phyloP scores from a whole-genome alignment of 176 grass and related monocot genomes.

The Musa itinerans region DNA sequence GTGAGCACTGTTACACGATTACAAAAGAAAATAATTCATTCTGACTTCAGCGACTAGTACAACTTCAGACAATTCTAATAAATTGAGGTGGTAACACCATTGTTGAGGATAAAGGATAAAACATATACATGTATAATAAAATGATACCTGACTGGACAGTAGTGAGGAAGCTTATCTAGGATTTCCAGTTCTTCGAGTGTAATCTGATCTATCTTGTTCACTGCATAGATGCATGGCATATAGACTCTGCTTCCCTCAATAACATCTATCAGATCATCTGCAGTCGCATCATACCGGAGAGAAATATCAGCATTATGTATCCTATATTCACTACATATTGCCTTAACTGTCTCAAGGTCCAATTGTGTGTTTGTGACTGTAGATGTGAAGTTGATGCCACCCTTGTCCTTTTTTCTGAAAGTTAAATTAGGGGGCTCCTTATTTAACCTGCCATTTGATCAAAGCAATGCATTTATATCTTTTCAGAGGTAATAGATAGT shows the following conservation, averaged over 20 bases:
- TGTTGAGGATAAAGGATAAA: constrained; percentile 11
- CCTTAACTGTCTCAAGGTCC: constrained; percentile 91
- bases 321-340: constrained; percentile 91
- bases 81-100: background rate
- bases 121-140: background rate
- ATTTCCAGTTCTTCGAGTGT: constrained; percentile 96
- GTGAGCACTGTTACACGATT: constrained; percentile 44
- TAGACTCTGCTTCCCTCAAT: constrained; percentile 97
- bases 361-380: constrained; percentile 76
- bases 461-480: background rate
- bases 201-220: constrained; percentile 97
- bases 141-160: constrained; percentile 78
- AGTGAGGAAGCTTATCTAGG: constrained; percentile 94
- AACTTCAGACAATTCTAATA: too few species aligned
- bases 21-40: background rate
- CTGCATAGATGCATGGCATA: constrained; percentile 87
- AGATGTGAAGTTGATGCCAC: constrained; percentile 95
- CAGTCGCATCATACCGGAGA: constrained; percentile 84
- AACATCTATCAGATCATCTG: constrained; percentile 94
- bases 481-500: background rate
- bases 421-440: constrained; percentile 88
- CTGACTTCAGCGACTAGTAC: too few species aligned
- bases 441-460: constrained; percentile 59
- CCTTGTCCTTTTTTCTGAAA: constrained; percentile 88
- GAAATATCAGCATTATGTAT: constrained; percentile 95